Evolutionary conservation across 2,329 filamentous ascomycete species (phyloP).

Genomic region (Onygena corvina): DNA sequence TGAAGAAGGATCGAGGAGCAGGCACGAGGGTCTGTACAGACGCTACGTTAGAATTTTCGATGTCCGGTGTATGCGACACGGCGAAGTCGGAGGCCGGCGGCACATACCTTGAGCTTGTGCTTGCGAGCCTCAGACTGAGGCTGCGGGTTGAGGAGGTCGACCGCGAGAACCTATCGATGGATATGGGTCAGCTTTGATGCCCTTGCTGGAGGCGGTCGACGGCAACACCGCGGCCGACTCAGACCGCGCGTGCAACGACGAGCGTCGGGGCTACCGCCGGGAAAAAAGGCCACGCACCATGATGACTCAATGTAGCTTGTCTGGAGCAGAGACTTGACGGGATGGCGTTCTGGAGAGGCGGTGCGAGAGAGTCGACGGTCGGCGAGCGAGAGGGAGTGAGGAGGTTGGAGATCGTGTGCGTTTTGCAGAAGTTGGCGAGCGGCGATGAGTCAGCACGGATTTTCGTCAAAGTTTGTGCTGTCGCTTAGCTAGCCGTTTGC

Average conservation of each 20-base stretch:
- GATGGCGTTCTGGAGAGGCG: constrained; percentile 32
- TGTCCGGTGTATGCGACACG: constrained; percentile 2
- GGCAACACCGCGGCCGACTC: background rate
- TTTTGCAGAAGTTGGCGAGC: background rate
- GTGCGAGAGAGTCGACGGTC: constrained; percentile 13
- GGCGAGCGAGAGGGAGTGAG: constrained; percentile 24
- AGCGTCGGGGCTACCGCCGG: background rate
- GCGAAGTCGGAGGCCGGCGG: background rate
- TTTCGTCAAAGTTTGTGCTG: background rate
- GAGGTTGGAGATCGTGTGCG: constrained; percentile 17
- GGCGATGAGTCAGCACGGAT: background rate
- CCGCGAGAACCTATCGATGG: constrained; percentile 79
- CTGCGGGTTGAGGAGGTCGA: constrained; percentile 99
- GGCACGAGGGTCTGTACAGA: constrained; percentile 70
- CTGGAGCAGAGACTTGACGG: constrained; percentile 12
- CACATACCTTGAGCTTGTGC: constrained; percentile 98
- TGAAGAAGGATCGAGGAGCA: constrained; percentile 98
- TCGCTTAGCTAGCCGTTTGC: constrained; percentile 1
- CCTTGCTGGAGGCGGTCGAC: background rate
- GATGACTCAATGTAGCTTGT: constrained; percentile 29
- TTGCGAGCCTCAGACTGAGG: constrained; percentile 97
- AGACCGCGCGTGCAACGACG: background rate
- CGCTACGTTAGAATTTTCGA: constrained; percentile 5
- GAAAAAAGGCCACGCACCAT: constrained; percentile 23
- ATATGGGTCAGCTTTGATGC: constrained; percentile 12